Percentiles rank a stretch among this genome's conserved stretches.
phyloP scores from a whole-genome alignment of 805 yeast genomes.

The Hanseniaspora lachancei region DNA sequence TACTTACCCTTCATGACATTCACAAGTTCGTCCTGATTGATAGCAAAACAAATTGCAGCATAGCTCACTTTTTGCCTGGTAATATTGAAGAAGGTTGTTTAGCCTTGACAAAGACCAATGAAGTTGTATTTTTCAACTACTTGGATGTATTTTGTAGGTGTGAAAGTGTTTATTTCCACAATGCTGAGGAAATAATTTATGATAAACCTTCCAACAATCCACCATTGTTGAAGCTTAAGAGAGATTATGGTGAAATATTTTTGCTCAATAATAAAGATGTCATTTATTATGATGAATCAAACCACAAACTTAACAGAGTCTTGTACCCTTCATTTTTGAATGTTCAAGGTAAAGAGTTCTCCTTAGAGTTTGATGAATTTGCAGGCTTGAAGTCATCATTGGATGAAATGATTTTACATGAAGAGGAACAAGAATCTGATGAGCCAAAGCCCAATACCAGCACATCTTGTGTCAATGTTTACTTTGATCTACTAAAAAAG shows the following conservation, averaged over 20 bases:
- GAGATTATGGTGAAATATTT: not conserved
- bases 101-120: not conserved
- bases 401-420: not conserved
- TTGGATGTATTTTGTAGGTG: not conserved
- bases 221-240: not conserved
- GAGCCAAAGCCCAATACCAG: not conserved
- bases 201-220: not conserved
- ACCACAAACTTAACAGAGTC: not conserved
- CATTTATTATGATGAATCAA: not conserved
- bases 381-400: not conserved
- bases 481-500: not conserved
- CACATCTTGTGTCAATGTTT: not conserved
- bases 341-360: not conserved
- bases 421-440: not conserved
- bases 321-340: slow-evolving; percentile 2
- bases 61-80: not conserved
- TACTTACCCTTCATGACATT: not conserved
- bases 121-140: not conserved
- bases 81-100: not conserved
- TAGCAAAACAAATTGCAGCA: not conserved
- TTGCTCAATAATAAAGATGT: not conserved
- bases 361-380: not conserved
- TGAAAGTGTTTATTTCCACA: not conserved
- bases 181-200: too few species aligned
- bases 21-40: not conserved